Evolutionary conservation across 192 early-diverging fungal genomes (phyloP).

Genomic region (Linnemannia elongata): DNA sequence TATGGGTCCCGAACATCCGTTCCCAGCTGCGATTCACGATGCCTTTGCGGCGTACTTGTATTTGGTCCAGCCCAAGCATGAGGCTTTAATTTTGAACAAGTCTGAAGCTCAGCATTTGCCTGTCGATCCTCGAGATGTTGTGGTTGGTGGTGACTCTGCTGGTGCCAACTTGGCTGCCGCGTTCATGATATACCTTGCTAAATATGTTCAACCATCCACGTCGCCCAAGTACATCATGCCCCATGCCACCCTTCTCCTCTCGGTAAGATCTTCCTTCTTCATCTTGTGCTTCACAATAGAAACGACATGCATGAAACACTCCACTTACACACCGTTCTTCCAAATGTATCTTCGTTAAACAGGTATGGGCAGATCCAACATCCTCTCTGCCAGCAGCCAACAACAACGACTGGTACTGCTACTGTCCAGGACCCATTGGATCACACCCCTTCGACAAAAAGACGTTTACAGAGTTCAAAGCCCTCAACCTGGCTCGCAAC

Average conservation of each 20-base stretch:
- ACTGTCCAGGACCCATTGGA: slow-evolving; percentile 38
- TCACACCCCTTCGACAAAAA: slow-evolving; percentile 22
- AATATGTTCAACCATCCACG: slow-evolving; percentile 41
- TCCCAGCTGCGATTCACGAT: slow-evolving; percentile 89
- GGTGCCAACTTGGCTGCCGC: slow-evolving; percentile 74
- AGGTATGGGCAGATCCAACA: slow-evolving; percentile 37
- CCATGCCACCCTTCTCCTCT: slow-evolving; percentile 28
- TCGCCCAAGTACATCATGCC: slow-evolving; percentile 38
- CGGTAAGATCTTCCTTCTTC: slow-evolving; percentile 12
- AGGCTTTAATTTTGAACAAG: slow-evolving; percentile 54
- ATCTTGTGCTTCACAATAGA: not conserved
- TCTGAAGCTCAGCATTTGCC: slow-evolving; percentile 30
- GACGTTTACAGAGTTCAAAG: slow-evolving; percentile 18
- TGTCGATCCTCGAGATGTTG: slow-evolving; percentile 66
- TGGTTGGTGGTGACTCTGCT: slow-evolving; percentile 78
- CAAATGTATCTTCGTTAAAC: not conserved
- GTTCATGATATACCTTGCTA: slow-evolving; percentile 36
- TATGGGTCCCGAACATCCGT: slow-evolving; percentile 83
- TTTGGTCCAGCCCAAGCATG: slow-evolving; percentile 64
- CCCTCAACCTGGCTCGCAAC: slow-evolving; percentile 25
- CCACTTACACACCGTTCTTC: not conserved
- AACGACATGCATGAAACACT: not conserved
- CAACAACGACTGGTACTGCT: slow-evolving; percentile 38
- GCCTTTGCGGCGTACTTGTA: slow-evolving; percentile 80
- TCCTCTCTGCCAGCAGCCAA: slow-evolving; percentile 32